Evolutionary conservation across 805 yeast species (phyloP).

Genomic region (Saccharomyces kudriavzevii): DNA sequence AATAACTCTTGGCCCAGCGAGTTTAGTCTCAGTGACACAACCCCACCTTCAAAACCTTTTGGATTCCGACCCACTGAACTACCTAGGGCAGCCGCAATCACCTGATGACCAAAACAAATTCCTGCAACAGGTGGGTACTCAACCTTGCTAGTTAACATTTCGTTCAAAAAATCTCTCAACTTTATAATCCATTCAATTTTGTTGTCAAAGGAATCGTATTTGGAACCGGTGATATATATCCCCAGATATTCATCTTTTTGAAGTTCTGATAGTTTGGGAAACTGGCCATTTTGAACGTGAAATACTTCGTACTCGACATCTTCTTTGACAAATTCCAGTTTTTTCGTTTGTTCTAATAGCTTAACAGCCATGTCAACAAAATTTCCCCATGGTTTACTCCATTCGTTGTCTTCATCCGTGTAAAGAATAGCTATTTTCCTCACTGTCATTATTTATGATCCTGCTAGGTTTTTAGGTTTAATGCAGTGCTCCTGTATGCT

Average conservation of each 20-base stretch:
- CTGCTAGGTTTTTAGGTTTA: background rate
- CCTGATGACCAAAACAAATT: slow-evolving; percentile 84
- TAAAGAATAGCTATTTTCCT: slow-evolving; percentile 21
- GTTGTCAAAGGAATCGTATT: slow-evolving; percentile 37
- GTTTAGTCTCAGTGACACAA: slow-evolving; percentile 42
- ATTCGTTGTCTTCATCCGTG: slow-evolving; percentile 18
- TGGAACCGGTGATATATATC: slow-evolving; percentile 41
- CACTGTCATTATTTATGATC: background rate
- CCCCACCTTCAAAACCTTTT: slow-evolving; percentile 69
- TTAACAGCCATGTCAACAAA: slow-evolving; percentile 22
- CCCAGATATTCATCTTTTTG: slow-evolving; percentile 25
- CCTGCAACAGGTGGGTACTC: slow-evolving; percentile 49
- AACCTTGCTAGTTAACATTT: slow-evolving; percentile 7
- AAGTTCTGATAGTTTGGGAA: slow-evolving; percentile 20
- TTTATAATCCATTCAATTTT: slow-evolving; percentile 35
- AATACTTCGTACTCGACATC: slow-evolving; percentile 15
- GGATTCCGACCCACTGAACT: slow-evolving; percentile 48
- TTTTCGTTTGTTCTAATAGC: slow-evolving; percentile 12
- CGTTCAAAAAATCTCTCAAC: slow-evolving; percentile 32
- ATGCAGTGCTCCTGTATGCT: background rate
- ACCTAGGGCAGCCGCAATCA: slow-evolving; percentile 60
- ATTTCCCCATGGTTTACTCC: slow-evolving; percentile 21
- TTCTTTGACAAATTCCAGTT: background rate
- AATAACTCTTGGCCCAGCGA: slow-evolving; percentile 22
- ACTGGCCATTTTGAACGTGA: slow-evolving; percentile 13